Evolutionary conservation across 306 rosid species (phyloP).

Genomic region (Cyamopsis tetragonoloba): DNA sequence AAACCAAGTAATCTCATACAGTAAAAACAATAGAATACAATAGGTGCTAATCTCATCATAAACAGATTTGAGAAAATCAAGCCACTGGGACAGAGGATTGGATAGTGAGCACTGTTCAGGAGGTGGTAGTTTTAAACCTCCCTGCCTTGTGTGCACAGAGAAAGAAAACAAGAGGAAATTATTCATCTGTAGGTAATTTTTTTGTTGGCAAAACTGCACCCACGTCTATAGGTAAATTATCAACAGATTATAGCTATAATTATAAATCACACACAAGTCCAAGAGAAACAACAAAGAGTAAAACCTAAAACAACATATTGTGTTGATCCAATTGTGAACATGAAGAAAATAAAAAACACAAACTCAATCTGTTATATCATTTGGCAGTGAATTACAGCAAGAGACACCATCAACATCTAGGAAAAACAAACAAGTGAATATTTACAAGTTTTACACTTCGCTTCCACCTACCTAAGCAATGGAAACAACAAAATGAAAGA

Average conservation of each 20-base stretch:
- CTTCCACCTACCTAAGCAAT: constrained; percentile 2
- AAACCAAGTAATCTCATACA: neutral
- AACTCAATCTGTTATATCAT: neutral
- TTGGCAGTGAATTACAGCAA: neutral
- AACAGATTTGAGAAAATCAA: neutral
- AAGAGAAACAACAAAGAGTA: neutral
- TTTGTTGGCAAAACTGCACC: too few relatives aligned
- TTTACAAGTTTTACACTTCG: neutral
- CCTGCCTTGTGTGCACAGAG: neutral
- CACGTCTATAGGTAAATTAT: neutral
- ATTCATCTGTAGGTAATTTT: neutral
- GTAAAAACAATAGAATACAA: constrained; percentile 6
- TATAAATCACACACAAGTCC: neutral
- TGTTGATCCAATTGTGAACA: neutral
- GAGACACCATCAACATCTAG: neutral
- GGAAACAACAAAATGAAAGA: neutral
- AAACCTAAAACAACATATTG: neutral
- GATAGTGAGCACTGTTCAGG: neutral
- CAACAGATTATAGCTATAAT: neutral
- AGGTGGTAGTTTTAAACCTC: neutral
- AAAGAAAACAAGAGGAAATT: neutral
- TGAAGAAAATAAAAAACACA: neutral
- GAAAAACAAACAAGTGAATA: neutral
- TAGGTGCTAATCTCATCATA: neutral
- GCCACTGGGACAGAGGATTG: neutral